Evolutionary conservation across 2,329 filamentous ascomycete genomes (phyloP).

Genomic region (Cercospora sojina): DNA sequence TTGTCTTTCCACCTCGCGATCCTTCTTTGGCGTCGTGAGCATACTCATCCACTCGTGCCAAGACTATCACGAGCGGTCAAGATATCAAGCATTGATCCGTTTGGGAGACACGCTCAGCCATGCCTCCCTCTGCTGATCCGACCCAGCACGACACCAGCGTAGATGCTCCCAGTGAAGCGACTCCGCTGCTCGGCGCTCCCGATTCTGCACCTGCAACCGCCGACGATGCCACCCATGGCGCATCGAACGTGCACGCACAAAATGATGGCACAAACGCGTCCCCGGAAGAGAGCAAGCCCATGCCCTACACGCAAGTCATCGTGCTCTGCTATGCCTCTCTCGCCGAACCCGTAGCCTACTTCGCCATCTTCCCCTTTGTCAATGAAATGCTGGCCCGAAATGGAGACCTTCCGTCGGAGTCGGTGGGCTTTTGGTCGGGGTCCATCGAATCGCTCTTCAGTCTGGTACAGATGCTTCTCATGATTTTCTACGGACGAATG

Average conservation of each 20-base stretch:
- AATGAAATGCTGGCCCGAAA: conserved; percentile 72
- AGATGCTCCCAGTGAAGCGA: conserved; percentile 27
- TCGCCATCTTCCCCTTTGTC: conserved; percentile 75
- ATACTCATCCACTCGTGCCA: not conserved
- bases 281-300: conserved; percentile 40
- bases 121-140: conserved; percentile 23
- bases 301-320: conserved; percentile 66
- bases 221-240: conserved; percentile 16
- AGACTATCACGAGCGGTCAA: not conserved
- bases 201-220: conserved; percentile 16
- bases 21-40: not conserved
- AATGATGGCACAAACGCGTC: not conserved
- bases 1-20: not conserved
- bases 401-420: conserved; percentile 59
- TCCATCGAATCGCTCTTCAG: conserved; percentile 72
- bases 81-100: not conserved
- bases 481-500: conserved; percentile 70
- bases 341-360: conserved; percentile 78
- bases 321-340: conserved; percentile 72
- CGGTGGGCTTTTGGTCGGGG: conserved; percentile 78
- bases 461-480: conserved; percentile 73
- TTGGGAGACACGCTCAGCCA: not conserved
- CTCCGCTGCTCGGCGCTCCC: conserved; percentile 29
- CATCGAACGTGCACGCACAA: conserved; percentile 1
- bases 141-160: conserved; percentile 13